These are phyloP conservation scores for Trichophyton benhamiae DNA, from an alignment of 2,329 filamentous ascomycete species.

Conservation along the genomic window DNA sequence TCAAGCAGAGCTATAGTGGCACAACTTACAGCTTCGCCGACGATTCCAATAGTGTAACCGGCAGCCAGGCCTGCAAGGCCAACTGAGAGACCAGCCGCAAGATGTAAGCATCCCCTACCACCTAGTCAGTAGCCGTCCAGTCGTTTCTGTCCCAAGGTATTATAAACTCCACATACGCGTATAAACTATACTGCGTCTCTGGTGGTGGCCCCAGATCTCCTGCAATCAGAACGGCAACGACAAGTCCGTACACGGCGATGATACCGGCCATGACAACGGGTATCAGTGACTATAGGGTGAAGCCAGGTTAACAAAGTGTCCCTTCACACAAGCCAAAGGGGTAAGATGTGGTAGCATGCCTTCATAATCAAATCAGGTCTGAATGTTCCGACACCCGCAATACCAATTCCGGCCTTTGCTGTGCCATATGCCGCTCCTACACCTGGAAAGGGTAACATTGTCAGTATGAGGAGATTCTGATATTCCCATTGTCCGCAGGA, in stretches of 20 bases:
- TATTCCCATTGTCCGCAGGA: constrained; percentile 3
- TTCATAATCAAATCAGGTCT: constrained; percentile 58
- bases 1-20: not conserved
- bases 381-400: constrained; percentile 54
- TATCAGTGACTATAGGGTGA: constrained; percentile 33
- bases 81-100: constrained; percentile 80
- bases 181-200: constrained; percentile 63
- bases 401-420: constrained; percentile 56
- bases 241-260: constrained; percentile 92
- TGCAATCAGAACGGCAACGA: constrained; percentile 91
- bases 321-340: not conserved
- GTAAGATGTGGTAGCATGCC: constrained; percentile 28
- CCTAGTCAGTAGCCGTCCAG: constrained; percentile 13
- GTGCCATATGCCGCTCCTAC: constrained; percentile 56
- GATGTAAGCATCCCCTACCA: constrained; percentile 74
- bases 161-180: constrained; percentile 49
- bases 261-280: constrained; percentile 89
- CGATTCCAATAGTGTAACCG: constrained; percentile 90
- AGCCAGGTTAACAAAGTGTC: constrained; percentile 13
- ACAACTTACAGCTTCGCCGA: constrained; percentile 66
- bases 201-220: constrained; percentile 69
- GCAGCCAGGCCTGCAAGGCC: constrained; percentile 86
- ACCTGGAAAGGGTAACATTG: constrained; percentile 32
- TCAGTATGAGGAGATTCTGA: not conserved
- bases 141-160: not conserved